Conservation (phyloP, 495 filamentous ascomycete species). For the Pyrenopolyporus hunteri region DNA sequence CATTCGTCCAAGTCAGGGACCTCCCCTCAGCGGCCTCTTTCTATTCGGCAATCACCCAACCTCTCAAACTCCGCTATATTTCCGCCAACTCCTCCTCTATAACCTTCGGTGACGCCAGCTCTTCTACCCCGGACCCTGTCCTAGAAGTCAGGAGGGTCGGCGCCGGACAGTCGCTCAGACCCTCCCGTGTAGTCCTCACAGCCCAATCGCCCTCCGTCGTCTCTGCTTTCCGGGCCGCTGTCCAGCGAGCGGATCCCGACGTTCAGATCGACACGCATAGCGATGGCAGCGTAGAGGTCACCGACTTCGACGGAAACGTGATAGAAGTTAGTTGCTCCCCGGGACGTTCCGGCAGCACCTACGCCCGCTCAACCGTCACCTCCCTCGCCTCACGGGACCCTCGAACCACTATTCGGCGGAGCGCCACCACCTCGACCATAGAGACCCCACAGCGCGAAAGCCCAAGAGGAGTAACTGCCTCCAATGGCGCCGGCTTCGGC, state of each 20-base stretch:
- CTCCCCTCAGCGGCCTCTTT: slow-evolving; percentile 80
- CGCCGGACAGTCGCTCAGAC: slow-evolving; percentile 41
- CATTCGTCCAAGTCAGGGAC: slow-evolving; percentile 67
- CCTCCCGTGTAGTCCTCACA: slow-evolving; percentile 45
- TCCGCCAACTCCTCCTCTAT: slow-evolving; percentile 43
- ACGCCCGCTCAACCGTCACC: slow-evolving; percentile 39
- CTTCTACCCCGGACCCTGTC: slow-evolving; percentile 36
- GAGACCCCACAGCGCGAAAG: slow-evolving; percentile 43
- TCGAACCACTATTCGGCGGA: slow-evolving; percentile 42
- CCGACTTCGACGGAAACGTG: slow-evolving; percentile 59
- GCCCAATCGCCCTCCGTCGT: slow-evolving; percentile 20
- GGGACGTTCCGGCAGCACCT: slow-evolving; percentile 29
- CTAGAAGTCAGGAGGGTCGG: slow-evolving; percentile 47
- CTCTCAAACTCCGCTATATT: slow-evolving; percentile 76
- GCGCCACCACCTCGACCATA: slow-evolving; percentile 45
- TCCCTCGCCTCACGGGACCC: slow-evolving; percentile 33
- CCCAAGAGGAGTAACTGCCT: slow-evolving; percentile 36
- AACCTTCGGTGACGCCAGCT: slow-evolving; percentile 43
- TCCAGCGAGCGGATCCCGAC: slow-evolving; percentile 22
- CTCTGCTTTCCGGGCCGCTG: slow-evolving; percentile 24
- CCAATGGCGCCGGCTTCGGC: slow-evolving; percentile 54
- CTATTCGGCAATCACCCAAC: slow-evolving; percentile 76
- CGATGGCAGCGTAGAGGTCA: slow-evolving; percentile 45
- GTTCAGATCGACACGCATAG: slow-evolving; percentile 21
- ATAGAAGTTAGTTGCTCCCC: slow-evolving; percentile 52